Conservation (phyloP, 345 rosid species). For the Moricandia arvensis region DNA sequence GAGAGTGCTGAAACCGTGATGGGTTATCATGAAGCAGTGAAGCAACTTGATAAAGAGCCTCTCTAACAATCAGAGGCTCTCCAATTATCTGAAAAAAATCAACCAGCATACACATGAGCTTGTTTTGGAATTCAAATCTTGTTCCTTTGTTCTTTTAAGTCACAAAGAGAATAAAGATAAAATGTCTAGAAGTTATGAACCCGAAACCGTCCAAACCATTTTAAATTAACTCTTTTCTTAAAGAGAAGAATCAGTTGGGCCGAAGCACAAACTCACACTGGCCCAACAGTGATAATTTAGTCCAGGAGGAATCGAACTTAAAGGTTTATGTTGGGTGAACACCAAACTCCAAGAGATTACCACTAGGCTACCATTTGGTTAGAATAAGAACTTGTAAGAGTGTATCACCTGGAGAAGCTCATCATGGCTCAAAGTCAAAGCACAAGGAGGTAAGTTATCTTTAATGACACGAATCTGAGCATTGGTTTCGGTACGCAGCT, state of each 20-base stretch:
- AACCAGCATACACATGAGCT: background rate
- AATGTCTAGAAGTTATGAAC: too few species aligned
- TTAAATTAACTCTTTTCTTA: too few species aligned
- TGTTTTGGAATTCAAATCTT: background rate
- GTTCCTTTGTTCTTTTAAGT: too few species aligned
- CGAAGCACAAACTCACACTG: too few species aligned
- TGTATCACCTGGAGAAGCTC: slow-evolving; percentile 70
- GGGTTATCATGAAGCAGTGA: slow-evolving; percentile 72
- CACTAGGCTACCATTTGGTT: too few species aligned
- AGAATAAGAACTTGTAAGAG: slow-evolving; percentile 2
- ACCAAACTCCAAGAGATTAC: too few species aligned
- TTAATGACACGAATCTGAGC: slow-evolving; percentile 69
- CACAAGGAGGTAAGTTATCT: slow-evolving; percentile 62
- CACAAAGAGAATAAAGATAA: too few species aligned
- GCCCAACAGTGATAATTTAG: too few species aligned
- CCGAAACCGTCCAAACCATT: too few species aligned
- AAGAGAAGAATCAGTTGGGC: too few species aligned
- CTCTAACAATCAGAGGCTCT: slow-evolving; percentile 55
- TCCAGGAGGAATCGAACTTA: too few species aligned
- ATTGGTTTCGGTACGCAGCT: slow-evolving; percentile 55
- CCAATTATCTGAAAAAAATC: slow-evolving; percentile 53
- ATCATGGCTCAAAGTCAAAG: slow-evolving; percentile 51
- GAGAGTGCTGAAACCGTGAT: slow-evolving; percentile 64
- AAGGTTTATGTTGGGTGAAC: too few species aligned
- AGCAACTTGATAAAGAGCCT: slow-evolving; percentile 63